A percentile compares a stretch with the other conserved stretches of the same genome.
Conservation (phyloP, 768 basidiomycete genomes). For the Trametopsis cervina region DNA sequence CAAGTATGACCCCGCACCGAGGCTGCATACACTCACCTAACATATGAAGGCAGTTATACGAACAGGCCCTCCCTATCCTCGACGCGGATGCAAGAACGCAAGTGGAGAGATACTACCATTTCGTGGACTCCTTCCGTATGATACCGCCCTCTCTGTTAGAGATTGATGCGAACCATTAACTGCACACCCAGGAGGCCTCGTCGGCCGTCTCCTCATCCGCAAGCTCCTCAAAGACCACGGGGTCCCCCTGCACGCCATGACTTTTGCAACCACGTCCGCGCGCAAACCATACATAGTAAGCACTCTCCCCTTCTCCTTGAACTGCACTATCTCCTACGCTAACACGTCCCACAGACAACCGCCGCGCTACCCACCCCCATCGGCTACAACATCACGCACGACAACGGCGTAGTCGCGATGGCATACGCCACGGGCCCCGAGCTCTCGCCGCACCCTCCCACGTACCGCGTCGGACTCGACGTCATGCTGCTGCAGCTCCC, state of each 20-base stretch:
- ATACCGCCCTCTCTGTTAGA: not conserved
- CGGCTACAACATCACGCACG: conserved; percentile 79
- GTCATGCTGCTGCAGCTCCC: conserved; percentile 74
- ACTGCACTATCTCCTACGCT: not conserved
- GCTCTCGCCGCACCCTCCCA: conserved; percentile 44
- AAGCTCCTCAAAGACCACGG: conserved; percentile 55
- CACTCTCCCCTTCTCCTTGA: conserved; percentile 8
- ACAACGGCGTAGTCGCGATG: conserved; percentile 67
- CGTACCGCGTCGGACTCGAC: conserved; percentile 61
- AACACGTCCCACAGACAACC: conserved; percentile 9
- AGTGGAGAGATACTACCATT: conserved; percentile 60
- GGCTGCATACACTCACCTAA: too few relatives aligned
- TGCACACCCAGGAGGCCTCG: conserved; percentile 51
- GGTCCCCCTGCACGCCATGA: conserved; percentile 37
- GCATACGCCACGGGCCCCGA: conserved; percentile 35
- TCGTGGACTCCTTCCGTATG: conserved; percentile 73
- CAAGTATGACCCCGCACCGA: conserved; percentile 28
- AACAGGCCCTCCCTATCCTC: conserved; percentile 47
- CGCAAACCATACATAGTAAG: conserved; percentile 77
- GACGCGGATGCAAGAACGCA: conserved; percentile 49
- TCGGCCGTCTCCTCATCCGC: conserved; percentile 72
- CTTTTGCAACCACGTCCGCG: conserved; percentile 48
- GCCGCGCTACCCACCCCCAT: conserved; percentile 29
- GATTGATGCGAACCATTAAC: not conserved
- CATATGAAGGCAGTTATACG: too few relatives aligned